Evolutionary conservation across 805 yeast species (phyloP).

Genomic region (Tetrapisispora arboricola): DNA sequence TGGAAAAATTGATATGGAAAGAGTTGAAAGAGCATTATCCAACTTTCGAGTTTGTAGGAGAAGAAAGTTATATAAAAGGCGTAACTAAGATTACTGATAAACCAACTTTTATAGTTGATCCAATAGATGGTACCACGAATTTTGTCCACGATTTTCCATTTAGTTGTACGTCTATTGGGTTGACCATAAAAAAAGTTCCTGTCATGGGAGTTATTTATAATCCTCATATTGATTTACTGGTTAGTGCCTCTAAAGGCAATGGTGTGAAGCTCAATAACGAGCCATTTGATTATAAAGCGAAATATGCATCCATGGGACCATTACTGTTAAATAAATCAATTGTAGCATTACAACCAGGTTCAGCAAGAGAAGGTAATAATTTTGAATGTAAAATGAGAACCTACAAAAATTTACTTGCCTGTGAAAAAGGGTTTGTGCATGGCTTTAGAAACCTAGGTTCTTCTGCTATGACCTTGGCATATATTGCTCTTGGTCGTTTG

Average conservation of each 20-base stretch:
- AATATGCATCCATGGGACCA: constrained; percentile 68
- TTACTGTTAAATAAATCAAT: constrained; percentile 78
- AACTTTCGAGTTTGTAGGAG: constrained; percentile 45
- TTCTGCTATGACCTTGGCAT: constrained; percentile 53
- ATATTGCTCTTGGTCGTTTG: constrained; percentile 48
- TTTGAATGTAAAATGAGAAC: constrained; percentile 76
- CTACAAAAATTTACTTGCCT: constrained; percentile 72
- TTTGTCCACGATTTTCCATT: constrained; percentile 53
- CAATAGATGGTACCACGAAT: constrained; percentile 54
- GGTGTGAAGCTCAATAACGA: constrained; percentile 46
- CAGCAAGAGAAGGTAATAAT: constrained; percentile 79
- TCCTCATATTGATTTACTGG: constrained; percentile 44
- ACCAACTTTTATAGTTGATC: constrained; percentile 54
- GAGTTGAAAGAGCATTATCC: constrained; percentile 33
- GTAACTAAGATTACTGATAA: constrained; percentile 35
- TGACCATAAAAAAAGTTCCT: constrained; percentile 39
- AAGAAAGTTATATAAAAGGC: constrained; percentile 46
- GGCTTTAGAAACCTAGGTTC: constrained; percentile 56
- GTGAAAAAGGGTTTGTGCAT: constrained; percentile 86
- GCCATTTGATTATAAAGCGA: constrained; percentile 45
- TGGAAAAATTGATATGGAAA: constrained; percentile 36
- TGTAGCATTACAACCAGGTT: constrained; percentile 81
- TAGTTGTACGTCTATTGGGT: constrained; percentile 54
- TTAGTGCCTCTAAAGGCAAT: constrained; percentile 42
- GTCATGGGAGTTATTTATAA: constrained; percentile 56